Evolutionary conservation across 2,329 filamentous ascomycete species (phyloP).

Genomic region (Metarhizium album): DNA sequence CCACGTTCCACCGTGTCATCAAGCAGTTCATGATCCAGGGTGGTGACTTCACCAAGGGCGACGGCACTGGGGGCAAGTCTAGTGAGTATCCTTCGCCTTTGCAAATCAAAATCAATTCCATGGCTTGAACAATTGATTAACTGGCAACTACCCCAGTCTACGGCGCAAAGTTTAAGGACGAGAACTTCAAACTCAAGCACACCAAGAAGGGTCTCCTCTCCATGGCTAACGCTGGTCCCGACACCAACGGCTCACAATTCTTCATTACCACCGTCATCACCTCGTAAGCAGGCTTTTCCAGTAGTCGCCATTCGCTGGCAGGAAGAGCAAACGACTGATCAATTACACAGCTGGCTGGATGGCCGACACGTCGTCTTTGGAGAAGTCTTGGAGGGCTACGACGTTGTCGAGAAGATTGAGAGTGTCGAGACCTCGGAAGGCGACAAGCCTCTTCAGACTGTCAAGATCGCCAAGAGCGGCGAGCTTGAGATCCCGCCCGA

Average conservation of each 20-base stretch:
- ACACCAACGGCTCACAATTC: conserved; percentile 85
- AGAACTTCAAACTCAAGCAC: conserved; percentile 96
- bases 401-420: conserved; percentile 71
- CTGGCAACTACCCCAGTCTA: conserved; percentile 46
- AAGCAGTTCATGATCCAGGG: conserved; percentile 89
- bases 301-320: neutral
- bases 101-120: neutral
- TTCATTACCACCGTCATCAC: conserved; percentile 82
- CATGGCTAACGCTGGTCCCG: conserved; percentile 77
- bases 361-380: conserved; percentile 80
- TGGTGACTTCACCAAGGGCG: conserved; percentile 75
- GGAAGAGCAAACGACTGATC: neutral
- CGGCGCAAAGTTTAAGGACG: conserved; percentile 71
- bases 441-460: conserved; percentile 56
- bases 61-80: conserved; percentile 77
- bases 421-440: conserved; percentile 51
- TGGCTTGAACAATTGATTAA: conserved; percentile 11
- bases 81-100: conserved; percentile 38
- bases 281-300: conserved; percentile 36
- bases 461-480: conserved; percentile 77
- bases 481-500: conserved; percentile 74
- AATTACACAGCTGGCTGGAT: conserved; percentile 57
- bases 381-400: conserved; percentile 78
- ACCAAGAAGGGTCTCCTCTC: conserved; percentile 72
- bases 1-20: conserved; percentile 82